phyloP scores from a whole-genome alignment of 2,329 filamentous ascomycete genomes.

The Tolypocladium sp. region DNA sequence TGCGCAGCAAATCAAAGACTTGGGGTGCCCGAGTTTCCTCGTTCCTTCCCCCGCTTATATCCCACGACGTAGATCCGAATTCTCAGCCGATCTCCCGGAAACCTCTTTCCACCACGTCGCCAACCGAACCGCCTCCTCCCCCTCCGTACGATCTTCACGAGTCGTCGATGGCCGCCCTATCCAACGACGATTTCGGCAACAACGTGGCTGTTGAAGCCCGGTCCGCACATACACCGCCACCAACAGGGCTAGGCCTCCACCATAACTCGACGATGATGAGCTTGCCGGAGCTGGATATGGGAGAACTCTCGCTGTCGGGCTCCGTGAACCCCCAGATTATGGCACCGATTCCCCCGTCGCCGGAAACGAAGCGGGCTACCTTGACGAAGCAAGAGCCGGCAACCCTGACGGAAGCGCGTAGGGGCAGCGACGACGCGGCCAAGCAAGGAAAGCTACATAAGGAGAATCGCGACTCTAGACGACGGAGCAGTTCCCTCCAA shows the following conservation, averaged over 20 bases:
- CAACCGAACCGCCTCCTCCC: constrained; percentile 11
- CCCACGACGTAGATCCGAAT: constrained; percentile 18
- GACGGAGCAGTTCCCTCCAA: constrained; percentile 24
- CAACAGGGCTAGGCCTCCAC: background rate
- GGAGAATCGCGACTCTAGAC: constrained; percentile 12
- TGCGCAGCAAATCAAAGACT: constrained; percentile 21
- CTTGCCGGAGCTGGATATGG: constrained; percentile 4
- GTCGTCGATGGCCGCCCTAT: background rate
- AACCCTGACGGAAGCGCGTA: background rate
- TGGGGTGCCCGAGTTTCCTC: constrained; percentile 27
- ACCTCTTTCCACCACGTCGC: constrained; percentile 8
- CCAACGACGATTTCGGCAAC: background rate
- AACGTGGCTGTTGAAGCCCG: background rate
- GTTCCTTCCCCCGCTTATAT: constrained; percentile 28
- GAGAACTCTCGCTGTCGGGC: constrained; percentile 11
- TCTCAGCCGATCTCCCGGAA: constrained; percentile 14
- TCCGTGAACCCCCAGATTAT: constrained; percentile 16
- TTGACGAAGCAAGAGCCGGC: constrained; percentile 13
- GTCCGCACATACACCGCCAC: background rate
- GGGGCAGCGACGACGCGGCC: constrained; percentile 8
- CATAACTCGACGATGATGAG: background rate
- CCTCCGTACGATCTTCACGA: constrained; percentile 5
- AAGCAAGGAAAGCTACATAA: constrained; percentile 21
- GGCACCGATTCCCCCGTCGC: constrained; percentile 18
- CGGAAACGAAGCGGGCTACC: constrained; percentile 13